Conservation (phyloP, 306 rosid species). For the Pyrus pyrifolia region DNA sequence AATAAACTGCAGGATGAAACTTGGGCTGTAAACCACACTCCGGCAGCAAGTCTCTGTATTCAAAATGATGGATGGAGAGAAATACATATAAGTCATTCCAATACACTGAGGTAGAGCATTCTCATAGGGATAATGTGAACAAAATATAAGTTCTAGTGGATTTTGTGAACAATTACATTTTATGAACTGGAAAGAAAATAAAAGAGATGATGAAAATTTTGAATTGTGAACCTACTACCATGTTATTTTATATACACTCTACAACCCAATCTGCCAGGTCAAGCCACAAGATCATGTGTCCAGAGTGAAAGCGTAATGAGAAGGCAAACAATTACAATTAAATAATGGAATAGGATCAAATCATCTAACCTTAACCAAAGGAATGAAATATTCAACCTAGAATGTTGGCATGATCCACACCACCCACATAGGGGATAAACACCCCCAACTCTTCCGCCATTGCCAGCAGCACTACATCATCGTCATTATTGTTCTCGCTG, state of each 20-base stretch:
- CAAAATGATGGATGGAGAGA: conserved; percentile 4
- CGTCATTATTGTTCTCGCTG: conserved; percentile 81
- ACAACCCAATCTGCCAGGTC: no score
- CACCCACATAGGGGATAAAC: conserved; percentile 87
- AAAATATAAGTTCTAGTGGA: background rate
- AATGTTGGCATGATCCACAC: conserved; percentile 74
- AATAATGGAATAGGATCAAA: no score
- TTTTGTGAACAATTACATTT: background rate
- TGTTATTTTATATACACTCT: no score
- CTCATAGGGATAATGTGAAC: background rate
- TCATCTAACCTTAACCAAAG: conserved; percentile 44
- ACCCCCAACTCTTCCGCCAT: conserved; percentile 97
- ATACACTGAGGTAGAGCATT: background rate
- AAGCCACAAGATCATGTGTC: no score
- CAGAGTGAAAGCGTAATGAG: no score
- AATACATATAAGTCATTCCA: background rate
- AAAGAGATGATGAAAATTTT: background rate
- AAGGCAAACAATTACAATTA: no score
- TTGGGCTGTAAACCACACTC: conserved; percentile 54
- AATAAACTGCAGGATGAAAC: no score
- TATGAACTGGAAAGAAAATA: background rate
- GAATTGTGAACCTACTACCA: no score
- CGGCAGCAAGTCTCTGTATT: conserved; percentile 83
- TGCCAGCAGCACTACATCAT: conserved; percentile 94
- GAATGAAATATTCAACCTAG: conserved; percentile 76